Base-by-base conservation (phyloP, 116 monocot species). In the Dioscorea cayenensis region DNA sequence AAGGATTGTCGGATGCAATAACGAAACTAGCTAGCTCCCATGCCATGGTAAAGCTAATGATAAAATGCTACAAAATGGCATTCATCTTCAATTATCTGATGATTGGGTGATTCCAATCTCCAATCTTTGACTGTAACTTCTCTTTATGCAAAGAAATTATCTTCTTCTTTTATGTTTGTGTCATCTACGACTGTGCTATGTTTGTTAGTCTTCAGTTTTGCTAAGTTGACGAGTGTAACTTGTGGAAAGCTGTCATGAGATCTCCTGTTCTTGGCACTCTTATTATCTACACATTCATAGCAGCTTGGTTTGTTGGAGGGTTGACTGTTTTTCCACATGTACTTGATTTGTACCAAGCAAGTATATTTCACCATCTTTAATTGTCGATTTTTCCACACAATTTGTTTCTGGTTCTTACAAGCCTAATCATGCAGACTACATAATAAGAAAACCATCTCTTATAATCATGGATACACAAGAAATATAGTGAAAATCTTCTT, bases 141-240 rank as follows among this genome's bases (percentile, higher is more conserved):
- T 65, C 29, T 75, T 72, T 22, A 20, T 73, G 84, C 84, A 87
- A 85, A 84, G 91, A 77, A 91, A 91, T 52, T 91, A 90, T 66
- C 66, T 91, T 80, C 80, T 91, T 91, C 52, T 87, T 91, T 63
- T n/a, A 76, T 91, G 84, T 91, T 91, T 50, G 76, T 91, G 19
- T 76, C 74, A 2, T 76, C 85, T 0, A 91, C 91, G 11, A 81
- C 87, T 7, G 0, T 85, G 0, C 68, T 91, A 11, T 91, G 87
- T 32, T 21, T 87, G 6, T 91, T 84, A 49, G 83, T 91, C 17
- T 85, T 91, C 51, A 50, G 66, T 1, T 91, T 85, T 51, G 87
- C 68, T 91, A 82, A 80, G 78, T 85, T 5, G 78, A 77, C 49
- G 28, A 78, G 7, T 83, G 74, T 74, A 80, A 67, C 76, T 22